Percentiles rank a stretch among this genome's conserved stretches.
phyloP scores from a whole-genome alignment of 2,329 filamentous ascomycete species.

The Alternaria viburni region DNA sequence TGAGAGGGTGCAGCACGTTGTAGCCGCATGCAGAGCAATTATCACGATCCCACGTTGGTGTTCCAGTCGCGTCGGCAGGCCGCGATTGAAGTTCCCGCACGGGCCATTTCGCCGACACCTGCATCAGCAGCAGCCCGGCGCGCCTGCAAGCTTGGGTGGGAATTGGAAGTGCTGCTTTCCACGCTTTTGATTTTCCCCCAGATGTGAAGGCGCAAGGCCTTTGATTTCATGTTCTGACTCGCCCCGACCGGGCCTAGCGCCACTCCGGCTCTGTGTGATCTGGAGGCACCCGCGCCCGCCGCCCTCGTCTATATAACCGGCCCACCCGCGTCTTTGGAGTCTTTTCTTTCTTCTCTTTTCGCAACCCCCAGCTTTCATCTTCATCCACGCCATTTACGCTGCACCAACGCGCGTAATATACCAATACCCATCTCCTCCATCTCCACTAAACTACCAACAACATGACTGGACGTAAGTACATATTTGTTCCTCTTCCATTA shows the following conservation, averaged over 20 bases:
- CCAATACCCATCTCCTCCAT: conserved; percentile 27
- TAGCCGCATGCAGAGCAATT: not conserved
- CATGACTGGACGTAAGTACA: conserved; percentile 55
- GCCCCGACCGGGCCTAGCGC: conserved; percentile 34
- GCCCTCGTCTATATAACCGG: conserved; percentile 28
- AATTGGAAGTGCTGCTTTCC: conserved; percentile 26
- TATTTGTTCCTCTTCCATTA: conserved; percentile 13
- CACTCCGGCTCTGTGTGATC: conserved; percentile 27
- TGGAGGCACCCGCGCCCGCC: conserved; percentile 30
- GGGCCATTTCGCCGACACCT: not conserved
- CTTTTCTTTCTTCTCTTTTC: conserved; percentile 22
- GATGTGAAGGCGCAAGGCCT: conserved; percentile 19
- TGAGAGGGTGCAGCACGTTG: not conserved
- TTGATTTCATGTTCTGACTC: conserved; percentile 24
- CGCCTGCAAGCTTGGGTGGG: not conserved
- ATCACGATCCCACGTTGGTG: not conserved
- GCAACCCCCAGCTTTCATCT: conserved; percentile 19
- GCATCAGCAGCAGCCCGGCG: conserved; percentile 1
- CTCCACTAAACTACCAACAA: conserved; percentile 37
- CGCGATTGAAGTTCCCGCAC: conserved; percentile 15
- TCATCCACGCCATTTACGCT: conserved; percentile 9
- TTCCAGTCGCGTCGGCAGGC: conserved; percentile 8
- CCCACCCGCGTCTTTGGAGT: conserved; percentile 15
- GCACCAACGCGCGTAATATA: conserved; percentile 2
- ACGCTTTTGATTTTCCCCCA: conserved; percentile 26